A percentile compares a stretch with the other conserved stretches of the same genome.
Conservation (phyloP, 768 basidiomycete genomes). For the Tricholoma saponaceum region DNA sequence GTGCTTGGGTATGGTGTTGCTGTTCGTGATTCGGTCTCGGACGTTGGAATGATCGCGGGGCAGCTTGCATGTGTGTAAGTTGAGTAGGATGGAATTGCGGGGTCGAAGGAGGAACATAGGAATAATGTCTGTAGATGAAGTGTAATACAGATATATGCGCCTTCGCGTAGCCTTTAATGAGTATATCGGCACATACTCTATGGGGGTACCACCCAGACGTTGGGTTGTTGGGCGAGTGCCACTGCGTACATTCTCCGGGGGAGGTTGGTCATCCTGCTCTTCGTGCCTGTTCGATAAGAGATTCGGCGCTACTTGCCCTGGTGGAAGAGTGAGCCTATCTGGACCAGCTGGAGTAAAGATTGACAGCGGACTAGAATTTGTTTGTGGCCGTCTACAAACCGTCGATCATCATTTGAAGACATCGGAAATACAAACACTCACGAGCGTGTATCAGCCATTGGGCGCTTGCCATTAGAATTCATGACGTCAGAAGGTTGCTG, state of each 20-base stretch:
- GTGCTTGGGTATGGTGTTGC: slow-evolving; percentile 15
- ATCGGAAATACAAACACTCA: slow-evolving; percentile 23
- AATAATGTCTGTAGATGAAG: slow-evolving; percentile 50
- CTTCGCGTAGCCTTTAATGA: not conserved
- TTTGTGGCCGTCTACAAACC: slow-evolving; percentile 25
- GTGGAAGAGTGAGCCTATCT: slow-evolving; percentile 63
- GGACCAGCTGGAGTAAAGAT: slow-evolving; percentile 53
- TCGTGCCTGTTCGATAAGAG: slow-evolving; percentile 26
- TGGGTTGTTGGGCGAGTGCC: slow-evolving; percentile 21
- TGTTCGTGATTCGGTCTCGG: slow-evolving; percentile 21
- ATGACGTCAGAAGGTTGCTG: slow-evolving; percentile 29
- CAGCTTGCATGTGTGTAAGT: slow-evolving; percentile 39
- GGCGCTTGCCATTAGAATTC: slow-evolving; percentile 67
- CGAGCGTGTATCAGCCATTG: slow-evolving; percentile 43
- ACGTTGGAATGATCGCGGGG: slow-evolving; percentile 35
- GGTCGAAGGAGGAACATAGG: slow-evolving; percentile 50
- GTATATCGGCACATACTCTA: slow-evolving; percentile 24
- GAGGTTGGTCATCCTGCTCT: slow-evolving; percentile 9
- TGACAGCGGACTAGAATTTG: slow-evolving; percentile 59
- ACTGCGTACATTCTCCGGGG: slow-evolving; percentile 25
- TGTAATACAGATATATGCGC: slow-evolving; percentile 18
- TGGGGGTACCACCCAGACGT: slow-evolving; percentile 33
- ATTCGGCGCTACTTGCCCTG: slow-evolving; percentile 49
- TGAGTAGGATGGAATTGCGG: slow-evolving; percentile 35
- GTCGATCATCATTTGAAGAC: slow-evolving; percentile 4